Conservation (phyloP, 176 grass and related monocot species). For the Phoenix dactylifera region DNA sequence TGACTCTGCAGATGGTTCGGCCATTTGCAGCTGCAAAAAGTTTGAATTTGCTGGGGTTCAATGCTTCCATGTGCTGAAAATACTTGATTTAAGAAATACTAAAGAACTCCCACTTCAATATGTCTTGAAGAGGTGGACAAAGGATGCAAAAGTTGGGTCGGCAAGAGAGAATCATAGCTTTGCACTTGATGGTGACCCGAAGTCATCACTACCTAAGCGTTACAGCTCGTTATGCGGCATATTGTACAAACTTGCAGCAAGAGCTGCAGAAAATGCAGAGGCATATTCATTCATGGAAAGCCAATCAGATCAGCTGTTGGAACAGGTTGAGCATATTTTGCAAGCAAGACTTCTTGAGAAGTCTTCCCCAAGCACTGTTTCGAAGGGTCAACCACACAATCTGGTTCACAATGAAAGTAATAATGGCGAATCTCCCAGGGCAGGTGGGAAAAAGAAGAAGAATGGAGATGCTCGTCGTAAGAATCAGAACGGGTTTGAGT, state of each 20-base stretch:
- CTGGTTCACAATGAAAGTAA: slow-evolving; percentile 38
- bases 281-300: slow-evolving; percentile 54
- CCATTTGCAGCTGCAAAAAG: slow-evolving; percentile 73
- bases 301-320: slow-evolving; percentile 67
- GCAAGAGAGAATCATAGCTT: slow-evolving; percentile 40
- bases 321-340: slow-evolving; percentile 78
- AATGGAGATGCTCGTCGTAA: slow-evolving; percentile 28
- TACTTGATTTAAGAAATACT: slow-evolving; percentile 72
- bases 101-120: slow-evolving; percentile 80
- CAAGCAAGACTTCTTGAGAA: slow-evolving; percentile 71
- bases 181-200: slow-evolving; percentile 47
- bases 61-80: slow-evolving; percentile 70
- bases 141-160: slow-evolving; percentile 59
- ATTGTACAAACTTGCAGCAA: slow-evolving; percentile 66
- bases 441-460: slow-evolving; percentile 56
- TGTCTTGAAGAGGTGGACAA: slow-evolving; percentile 80
- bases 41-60: slow-evolving; percentile 62
- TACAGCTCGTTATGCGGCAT: slow-evolving; percentile 33
- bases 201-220: slow-evolving; percentile 50
- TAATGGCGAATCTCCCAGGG: slow-evolving; percentile 37
- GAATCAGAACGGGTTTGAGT: slow-evolving; percentile 38
- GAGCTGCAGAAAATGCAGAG: slow-evolving; percentile 56
- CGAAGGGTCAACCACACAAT: slow-evolving; percentile 55
- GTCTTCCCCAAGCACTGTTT: slow-evolving; percentile 29
- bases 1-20: slow-evolving; percentile 53